Evolutionary conservation across 768 basidiomycete genomes (phyloP).

Genomic region (Amanita jacksonii): DNA sequence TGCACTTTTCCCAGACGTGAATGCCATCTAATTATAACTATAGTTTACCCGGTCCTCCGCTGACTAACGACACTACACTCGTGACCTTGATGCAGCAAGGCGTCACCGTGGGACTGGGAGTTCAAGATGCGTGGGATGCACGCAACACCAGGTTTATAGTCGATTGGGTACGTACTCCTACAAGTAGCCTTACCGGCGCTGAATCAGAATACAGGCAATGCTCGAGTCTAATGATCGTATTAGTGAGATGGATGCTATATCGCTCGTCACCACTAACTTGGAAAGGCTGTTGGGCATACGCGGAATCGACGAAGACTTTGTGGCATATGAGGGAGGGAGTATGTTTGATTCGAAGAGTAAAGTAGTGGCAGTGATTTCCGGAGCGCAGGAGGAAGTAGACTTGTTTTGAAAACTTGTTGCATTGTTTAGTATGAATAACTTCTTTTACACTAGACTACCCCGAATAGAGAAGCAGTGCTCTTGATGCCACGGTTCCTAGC

Average conservation of each 20-base stretch:
- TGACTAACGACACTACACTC: conserved; percentile 54
- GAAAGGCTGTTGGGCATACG: conserved; percentile 30
- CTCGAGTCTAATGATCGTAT: conserved; percentile 39
- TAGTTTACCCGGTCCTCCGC: conserved; percentile 67
- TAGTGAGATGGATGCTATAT: conserved; percentile 29
- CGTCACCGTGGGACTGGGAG: conserved; percentile 75
- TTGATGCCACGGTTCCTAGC: conserved; percentile 62
- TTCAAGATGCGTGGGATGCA: conserved; percentile 60
- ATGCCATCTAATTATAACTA: conserved; percentile 8
- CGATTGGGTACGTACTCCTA: conserved; percentile 52
- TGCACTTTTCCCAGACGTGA: no score
- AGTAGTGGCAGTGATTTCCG: conserved; percentile 46
- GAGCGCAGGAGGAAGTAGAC: conserved; percentile 41
- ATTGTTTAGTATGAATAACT: conserved; percentile 3
- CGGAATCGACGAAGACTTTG: conserved; percentile 42
- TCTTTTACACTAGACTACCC: conserved; percentile 32
- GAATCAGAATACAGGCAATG: conserved; percentile 25
- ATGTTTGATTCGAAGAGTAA: conserved; percentile 47
- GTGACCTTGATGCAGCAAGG: conserved; percentile 54
- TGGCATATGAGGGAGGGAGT: conserved; percentile 51
- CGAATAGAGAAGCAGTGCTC: conserved; percentile 55
- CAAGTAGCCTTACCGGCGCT: not conserved
- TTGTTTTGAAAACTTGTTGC: conserved; percentile 25
- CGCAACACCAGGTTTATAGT: conserved; percentile 70
- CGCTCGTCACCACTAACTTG: conserved; percentile 36